Conservation (phyloP, 306 rosid species). For the Vachellia collinsii region DNA sequence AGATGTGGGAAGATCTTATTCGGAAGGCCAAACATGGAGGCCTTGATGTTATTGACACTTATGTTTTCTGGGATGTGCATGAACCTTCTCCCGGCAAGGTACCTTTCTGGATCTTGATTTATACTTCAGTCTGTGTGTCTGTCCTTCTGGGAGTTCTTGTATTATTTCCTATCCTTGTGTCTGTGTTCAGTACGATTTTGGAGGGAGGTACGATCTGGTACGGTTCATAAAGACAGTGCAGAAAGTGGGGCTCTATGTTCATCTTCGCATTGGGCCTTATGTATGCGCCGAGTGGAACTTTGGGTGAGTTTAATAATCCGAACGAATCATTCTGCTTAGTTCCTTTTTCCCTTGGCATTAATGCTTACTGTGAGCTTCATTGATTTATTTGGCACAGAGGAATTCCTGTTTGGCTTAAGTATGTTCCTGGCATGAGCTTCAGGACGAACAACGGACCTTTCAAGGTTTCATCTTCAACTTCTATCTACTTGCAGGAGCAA, state of each 20-base stretch:
- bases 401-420: constrained; percentile 97
- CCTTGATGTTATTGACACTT: constrained; percentile 85
- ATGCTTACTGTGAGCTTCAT: constrained; percentile 12
- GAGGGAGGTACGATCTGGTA: constrained; percentile 93
- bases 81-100: constrained; percentile 97
- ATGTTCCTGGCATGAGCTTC: constrained; percentile 95
- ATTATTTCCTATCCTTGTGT: neutral
- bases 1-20: constrained; percentile 99
- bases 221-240: constrained; percentile 87
- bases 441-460: constrained; percentile 91
- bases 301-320: constrained; percentile 55
- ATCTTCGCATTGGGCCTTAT: constrained; percentile 98
- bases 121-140: neutral
- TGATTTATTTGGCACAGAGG: constrained; percentile 60
- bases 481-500: neutral
- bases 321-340: constrained; percentile 17
- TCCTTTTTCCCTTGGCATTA: constrained; percentile 15
- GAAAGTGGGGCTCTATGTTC: constrained; percentile 85
- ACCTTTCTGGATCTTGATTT: constrained; percentile 47
- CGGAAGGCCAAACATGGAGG: constrained; percentile 93
- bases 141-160: neutral
- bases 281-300: constrained; percentile 98
- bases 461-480: constrained; percentile 54
- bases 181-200: constrained; percentile 73
- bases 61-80: constrained; percentile 95